Evolutionary conservation across 2,329 filamentous ascomycete genomes (phyloP).

Genomic region (Botrytis deweyae): DNA sequence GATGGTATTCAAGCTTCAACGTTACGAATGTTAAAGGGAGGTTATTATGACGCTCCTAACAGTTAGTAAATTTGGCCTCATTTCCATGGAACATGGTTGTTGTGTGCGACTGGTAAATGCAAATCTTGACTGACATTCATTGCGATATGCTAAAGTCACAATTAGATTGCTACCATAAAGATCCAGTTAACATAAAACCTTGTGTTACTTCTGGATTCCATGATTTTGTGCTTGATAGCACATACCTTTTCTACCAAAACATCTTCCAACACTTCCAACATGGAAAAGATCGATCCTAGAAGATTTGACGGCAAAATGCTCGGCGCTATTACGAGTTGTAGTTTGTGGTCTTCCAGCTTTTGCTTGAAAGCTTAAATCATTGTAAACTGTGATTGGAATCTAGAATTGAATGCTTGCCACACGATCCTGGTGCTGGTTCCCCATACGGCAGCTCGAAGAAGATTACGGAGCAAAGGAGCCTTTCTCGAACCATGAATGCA

Average conservation of each 20-base stretch:
- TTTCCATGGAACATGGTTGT: neutral
- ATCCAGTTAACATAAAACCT: neutral
- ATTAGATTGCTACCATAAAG: neutral
- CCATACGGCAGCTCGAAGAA: neutral
- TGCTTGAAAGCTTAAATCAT: neutral
- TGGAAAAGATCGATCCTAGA: neutral
- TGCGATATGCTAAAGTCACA: neutral
- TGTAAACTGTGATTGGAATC: neutral
- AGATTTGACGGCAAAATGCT: neutral
- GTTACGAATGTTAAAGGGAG: neutral
- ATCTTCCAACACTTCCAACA: neutral
- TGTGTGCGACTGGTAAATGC: neutral
- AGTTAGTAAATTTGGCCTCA: neutral
- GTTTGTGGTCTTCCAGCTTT: neutral
- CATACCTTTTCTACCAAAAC: neutral
- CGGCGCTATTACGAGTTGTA: neutral
- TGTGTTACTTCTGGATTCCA: neutral
- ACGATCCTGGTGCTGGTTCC: neutral
- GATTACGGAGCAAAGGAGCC: neutral
- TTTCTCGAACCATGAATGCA: neutral
- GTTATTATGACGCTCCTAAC: neutral
- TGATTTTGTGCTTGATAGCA: neutral
- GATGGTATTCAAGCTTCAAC: neutral
- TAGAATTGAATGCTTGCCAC: neutral
- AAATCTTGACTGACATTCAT: neutral